These are phyloP conservation scores for Teunomyces barrocoloradensis DNA, from an alignment of 805 yeast species.

Conservation along the genomic window DNA sequence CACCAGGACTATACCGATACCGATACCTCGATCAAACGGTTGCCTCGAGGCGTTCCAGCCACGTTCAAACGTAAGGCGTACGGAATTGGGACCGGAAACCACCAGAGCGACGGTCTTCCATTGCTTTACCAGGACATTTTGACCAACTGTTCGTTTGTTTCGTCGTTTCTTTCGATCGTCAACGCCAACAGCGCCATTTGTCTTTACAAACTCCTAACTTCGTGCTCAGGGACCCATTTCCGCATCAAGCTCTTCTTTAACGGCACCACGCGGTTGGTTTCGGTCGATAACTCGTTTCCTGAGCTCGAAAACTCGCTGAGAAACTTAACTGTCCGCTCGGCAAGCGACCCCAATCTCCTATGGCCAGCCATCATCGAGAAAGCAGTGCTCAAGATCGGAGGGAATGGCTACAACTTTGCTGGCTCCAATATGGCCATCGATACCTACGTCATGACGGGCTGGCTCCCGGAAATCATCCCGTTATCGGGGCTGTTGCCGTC, in stretches of 20 bases:
- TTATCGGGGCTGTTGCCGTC: slow-evolving; percentile 13
- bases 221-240: slow-evolving; percentile 25
- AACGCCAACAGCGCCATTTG: slow-evolving; percentile 23
- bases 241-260: slow-evolving; percentile 47
- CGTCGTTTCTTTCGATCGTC: slow-evolving; percentile 56
- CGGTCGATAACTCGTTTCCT: slow-evolving; percentile 50
- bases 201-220: neutral
- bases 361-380: slow-evolving; percentile 82
- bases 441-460: slow-evolving; percentile 62
- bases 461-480: slow-evolving; percentile 61
- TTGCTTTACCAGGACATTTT: slow-evolving; percentile 46
- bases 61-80: neutral
- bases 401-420: slow-evolving; percentile 54
- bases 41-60: neutral
- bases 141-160: slow-evolving; percentile 76
- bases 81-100: neutral
- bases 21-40: neutral
- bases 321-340: slow-evolving; percentile 36
- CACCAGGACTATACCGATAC: neutral
- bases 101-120: neutral
- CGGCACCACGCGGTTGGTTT: slow-evolving; percentile 49
- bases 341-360: slow-evolving; percentile 25
- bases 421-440: slow-evolving; percentile 82
- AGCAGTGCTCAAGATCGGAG: slow-evolving; percentile 62
- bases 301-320: slow-evolving; percentile 16